Percentiles rank a stretch among this genome's conserved stretches.
Evolutionary conservation across 1,284 basidiomycete genomes (phyloP).

Genomic region (Rhodotorula sp.): DNA sequence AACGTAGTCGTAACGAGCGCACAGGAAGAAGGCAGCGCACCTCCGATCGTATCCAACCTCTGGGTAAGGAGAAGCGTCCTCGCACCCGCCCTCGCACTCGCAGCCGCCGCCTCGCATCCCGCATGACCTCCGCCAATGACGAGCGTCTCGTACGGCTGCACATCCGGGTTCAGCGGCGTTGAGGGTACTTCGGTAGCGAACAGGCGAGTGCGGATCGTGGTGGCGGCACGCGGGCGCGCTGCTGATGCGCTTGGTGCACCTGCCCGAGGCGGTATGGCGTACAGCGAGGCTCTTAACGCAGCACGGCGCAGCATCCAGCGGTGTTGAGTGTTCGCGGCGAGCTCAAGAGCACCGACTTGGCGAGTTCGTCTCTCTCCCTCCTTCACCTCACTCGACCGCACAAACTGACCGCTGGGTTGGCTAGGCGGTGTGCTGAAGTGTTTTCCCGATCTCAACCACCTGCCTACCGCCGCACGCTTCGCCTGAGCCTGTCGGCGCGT

Average conservation of each 20-base stretch:
- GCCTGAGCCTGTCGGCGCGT: too few relatives aligned
- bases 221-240: neutral
- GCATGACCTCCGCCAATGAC: constrained; percentile 90
- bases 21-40: neutral
- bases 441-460: too few relatives aligned
- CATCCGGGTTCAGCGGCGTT: neutral
- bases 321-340: neutral
- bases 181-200: neutral
- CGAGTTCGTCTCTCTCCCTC: neutral
- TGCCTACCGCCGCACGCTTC: too few relatives aligned
- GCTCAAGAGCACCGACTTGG: neutral
- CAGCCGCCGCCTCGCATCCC: constrained; percentile 84
- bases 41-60: constrained; percentile 70
- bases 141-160: constrained; percentile 46
- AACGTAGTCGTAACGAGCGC: neutral
- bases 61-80: constrained; percentile 77
- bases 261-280: constrained; percentile 17
- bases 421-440: too few relatives aligned
- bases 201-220: neutral
- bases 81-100: constrained; percentile 75
- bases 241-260: constrained; percentile 8
- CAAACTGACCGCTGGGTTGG: neutral
- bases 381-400: neutral
- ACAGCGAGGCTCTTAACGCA: constrained; percentile 11
- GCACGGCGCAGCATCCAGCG: constrained; percentile 8